Evolutionary conservation across 345 rosid species (phyloP), one percentile per base, ranked within the genome.

Genomic region (Camelina neglecta): DNA sequence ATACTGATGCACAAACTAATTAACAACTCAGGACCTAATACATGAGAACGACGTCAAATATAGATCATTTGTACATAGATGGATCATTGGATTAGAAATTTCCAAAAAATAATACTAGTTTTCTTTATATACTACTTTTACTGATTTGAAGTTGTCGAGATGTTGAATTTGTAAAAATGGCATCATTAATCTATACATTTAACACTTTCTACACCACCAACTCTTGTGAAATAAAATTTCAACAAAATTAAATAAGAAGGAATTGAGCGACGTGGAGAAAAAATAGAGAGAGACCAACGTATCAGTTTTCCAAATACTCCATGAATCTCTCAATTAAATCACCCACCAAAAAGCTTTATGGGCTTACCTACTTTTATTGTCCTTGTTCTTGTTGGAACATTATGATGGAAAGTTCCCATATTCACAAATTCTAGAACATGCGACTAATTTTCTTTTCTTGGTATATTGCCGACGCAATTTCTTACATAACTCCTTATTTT

Each of bases 301-400:
- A 62, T 70, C 31, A 63, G 60, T 54, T 62, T 63, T 69, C 76
- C 39, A 71, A 50, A 59, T 59, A 10, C 68, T 65, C 72, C 53
- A 60, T 8, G 29, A 59, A 29, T 35, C 38, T 8, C 7, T 35
- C 8, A 35, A 35, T 35, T 7, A 35, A 6, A 67, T 59, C 36
- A 59, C 42, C 73, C 62, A 77, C 73, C 33, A 39, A 49, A 64
- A 64, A 71, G 20, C 8, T 77, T 77, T 64, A 50, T 76, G 45
- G 80, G 65, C 75, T 77, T 77, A 77, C 81, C 72, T 38, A 63
- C 67, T 44, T 47, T 8, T 71, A 26, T 71, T 65, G 76, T 56
- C 67, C 66, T 56, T 65, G 49, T 71, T 71, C 76, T 71, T 71
- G 76, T 72, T 65, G 58, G 67, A 57, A 71, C 65, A 56, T 71